phyloP scores from a whole-genome alignment of 2,329 filamentous ascomycete species.

The Rhinocladiella mackenziei region DNA sequence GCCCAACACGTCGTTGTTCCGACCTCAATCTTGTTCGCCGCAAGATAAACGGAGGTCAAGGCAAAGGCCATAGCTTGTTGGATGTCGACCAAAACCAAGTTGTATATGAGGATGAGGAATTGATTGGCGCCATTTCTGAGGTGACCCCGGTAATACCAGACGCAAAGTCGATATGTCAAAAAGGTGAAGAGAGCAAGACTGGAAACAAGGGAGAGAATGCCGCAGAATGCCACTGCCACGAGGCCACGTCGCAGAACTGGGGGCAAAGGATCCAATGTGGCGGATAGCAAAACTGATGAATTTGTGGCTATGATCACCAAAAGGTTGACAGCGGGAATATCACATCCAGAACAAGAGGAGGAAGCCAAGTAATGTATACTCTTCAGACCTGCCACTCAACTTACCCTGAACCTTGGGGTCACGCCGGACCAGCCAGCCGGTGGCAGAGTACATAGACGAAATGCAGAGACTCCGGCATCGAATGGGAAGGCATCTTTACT shows the following conservation, averaged over 20 bases:
- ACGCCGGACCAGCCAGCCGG: too few species aligned
- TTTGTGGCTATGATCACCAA: conserved; percentile 6
- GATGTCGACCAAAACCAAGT: conserved; percentile 52
- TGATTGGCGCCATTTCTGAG: conserved; percentile 53
- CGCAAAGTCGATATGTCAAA: conserved; percentile 50
- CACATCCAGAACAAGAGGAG: too few species aligned
- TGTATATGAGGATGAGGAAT: conserved; percentile 53
- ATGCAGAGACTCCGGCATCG: too few species aligned
- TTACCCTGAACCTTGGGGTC: too few species aligned
- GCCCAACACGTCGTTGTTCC: conserved; percentile 46
- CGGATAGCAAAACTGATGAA: conserved; percentile 2
- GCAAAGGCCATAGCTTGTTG: conserved; percentile 50
- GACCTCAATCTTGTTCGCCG: conserved; percentile 42
- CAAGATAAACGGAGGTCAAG: conserved; percentile 48
- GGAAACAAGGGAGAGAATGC: conserved; percentile 46
- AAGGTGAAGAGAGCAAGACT: conserved; percentile 44
- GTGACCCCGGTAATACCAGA: conserved; percentile 47
- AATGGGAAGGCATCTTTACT: too few species aligned
- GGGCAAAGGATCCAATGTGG: conserved; percentile 35
- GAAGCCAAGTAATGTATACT: too few species aligned
- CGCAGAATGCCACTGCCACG: conserved; percentile 46
- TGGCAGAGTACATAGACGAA: too few species aligned
- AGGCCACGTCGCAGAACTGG: conserved; percentile 39
- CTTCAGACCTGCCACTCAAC: too few species aligned
- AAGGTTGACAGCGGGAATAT: too few species aligned